Base-by-base conservation (phyloP, 495 filamentous ascomycete genomes). In the Podospora fimiseda region DNA sequence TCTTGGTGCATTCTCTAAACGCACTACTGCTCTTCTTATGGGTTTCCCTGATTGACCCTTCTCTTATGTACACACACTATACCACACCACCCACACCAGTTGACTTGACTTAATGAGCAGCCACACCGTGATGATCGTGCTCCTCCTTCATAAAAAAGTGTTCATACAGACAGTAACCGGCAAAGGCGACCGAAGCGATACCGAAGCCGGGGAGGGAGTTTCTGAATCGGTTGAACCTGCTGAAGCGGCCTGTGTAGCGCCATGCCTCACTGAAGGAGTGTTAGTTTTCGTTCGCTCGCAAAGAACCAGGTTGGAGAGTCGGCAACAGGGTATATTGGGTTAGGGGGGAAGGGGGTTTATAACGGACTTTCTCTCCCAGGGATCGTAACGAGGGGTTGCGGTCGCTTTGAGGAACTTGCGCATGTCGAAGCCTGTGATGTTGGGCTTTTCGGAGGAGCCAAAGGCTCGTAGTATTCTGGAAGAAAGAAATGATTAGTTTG, bases 231-330 rank as follows among this genome's bases (percentile, higher is more conserved):
- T 94, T 92, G 69, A 71, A 87, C 48, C 92, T 81, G 51, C 83
- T 84, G 79, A 96, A 97, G 39, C 82, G 85, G 58, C 91, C 94
- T 43, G 43, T 82, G 75, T 94, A 96, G 61, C 93, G 83, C 93
- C 93, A 98, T 66, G 86, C 76, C 72, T 98, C 93, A 56, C 93
- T 98, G 68, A 41, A 9, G 13, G 52, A 40, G 8, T 15, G 48
- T 33, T 33, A 33, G 27, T 33, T 33, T 33, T 33, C n/a, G n/a
- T n/a, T n/a, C n/a, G n/a, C n/a, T n/a, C n/a, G n/a, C n/a, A n/a
- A n/a, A n/a, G n/a, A n/a, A n/a, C n/a, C n/a, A n/a, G n/a, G n/a
- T n/a, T 33, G 43, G 44, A 36, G 48, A 9, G 1, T 15, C 19
- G 9, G 46, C 6, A 22, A 7, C 9, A 27, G 42, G 20, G 50